phyloP scores from a whole-genome alignment of 1,284 basidiomycete species.

The Cutaneotrichosporon sp. region DNA sequence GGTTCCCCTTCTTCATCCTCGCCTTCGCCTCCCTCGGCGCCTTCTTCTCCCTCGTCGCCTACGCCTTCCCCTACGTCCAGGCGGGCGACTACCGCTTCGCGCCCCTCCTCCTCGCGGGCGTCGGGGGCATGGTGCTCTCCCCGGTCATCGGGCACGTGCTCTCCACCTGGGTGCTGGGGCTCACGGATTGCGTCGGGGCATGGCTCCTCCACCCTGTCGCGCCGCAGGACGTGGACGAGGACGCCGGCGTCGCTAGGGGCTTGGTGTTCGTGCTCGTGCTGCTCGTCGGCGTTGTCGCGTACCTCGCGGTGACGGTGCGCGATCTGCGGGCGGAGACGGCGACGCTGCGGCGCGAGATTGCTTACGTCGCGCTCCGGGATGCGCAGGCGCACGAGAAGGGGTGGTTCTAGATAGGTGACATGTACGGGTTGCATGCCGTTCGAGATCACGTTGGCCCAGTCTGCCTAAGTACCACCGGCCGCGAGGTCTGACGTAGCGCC shows the following conservation, averaged over 20 bases:
- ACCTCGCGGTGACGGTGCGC: not conserved
- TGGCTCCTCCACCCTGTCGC: not conserved
- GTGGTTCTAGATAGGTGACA: not conserved
- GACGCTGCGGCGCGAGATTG: constrained; percentile 3
- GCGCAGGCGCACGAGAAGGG: constrained; percentile 3
- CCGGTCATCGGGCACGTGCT: constrained; percentile 3
- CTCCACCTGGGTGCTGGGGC: not conserved
- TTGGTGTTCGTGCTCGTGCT: not conserved
- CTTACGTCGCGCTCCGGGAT: not conserved
- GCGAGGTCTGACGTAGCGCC: too few species aligned
- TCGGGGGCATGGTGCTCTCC: not conserved
- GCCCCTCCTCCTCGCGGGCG: constrained; percentile 1
- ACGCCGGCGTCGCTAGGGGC: not conserved
- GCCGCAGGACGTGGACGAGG: not conserved
- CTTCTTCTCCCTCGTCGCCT: not conserved
- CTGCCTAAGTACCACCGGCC: too few species aligned
- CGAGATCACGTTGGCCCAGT: too few species aligned
- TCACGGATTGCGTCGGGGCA: not conserved
- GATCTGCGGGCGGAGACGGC: not conserved
- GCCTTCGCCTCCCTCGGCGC: constrained; percentile 10
- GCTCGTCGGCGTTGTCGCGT: not conserved
- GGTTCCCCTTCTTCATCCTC: constrained; percentile 9
- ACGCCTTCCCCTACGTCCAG: constrained; percentile 1
- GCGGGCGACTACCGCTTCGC: not conserved
- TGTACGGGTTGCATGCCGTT: too few species aligned